Evolutionary conservation across 83 land plant species (phyloP), one percentile per base, ranked within the genome.

Genomic region (Picea abies): DNA sequence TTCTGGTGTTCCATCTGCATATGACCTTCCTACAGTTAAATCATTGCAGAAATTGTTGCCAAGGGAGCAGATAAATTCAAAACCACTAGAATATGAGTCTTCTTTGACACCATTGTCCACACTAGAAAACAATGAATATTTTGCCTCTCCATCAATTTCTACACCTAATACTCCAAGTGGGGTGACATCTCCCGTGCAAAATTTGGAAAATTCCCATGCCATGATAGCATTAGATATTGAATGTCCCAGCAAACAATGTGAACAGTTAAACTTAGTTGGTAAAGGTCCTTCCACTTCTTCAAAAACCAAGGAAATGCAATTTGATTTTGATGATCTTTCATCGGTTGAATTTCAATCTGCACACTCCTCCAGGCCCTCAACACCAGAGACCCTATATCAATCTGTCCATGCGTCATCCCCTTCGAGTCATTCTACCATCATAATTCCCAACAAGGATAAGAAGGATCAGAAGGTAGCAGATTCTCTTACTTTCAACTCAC

Each of bases 321-420:
- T 11, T 23, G 26, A 10, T 66, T 66, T 66, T 7, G 26, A 66
- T 66, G 69, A 66, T 23, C 23, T 22, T 23, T 23, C 26, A 10
- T 10, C 69, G n/a, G 69, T 5, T 22, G 14, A 66, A 22, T 23
- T 76, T 73, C 77, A 8, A 73, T 73, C 77, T 73, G 47, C 77
- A 73, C 6, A 73, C 56, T 41, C 23, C 35, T 76, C 61, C 56
- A 23, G 12, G 32, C 78, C 23, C 60, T 76, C 78, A 23, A 14
- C 35, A 25, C 78, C 60, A 11, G 56, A 52, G 56, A 52, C 56
- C 10, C 56, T 11, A 52, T 52, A 52, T 52, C 56, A 52, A 10
- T 52, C 12, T 52, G 56, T 52, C 10, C 56, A 52, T 52, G 56
- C 56, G 56, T 52, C 58, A 12, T 56, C 58, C 58, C 58, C 58